Conservation (phyloP, 208 protist genomes). For the Leishmania turanica region DNA sequence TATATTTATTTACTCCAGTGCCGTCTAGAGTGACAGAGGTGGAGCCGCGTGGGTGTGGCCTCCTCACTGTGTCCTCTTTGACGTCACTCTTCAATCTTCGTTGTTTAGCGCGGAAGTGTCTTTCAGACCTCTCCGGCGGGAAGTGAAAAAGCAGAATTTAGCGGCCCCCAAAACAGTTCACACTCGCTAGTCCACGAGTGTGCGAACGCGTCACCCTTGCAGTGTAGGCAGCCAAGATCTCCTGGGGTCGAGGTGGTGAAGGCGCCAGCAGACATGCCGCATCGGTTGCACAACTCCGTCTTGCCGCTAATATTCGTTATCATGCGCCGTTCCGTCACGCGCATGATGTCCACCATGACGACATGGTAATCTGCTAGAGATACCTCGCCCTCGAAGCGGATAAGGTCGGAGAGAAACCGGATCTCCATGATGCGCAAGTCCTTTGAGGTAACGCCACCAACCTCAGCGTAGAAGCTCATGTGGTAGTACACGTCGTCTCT, state of each 20-base stretch:
- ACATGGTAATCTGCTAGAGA: conserved; percentile 40
- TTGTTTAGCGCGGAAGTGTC: neutral
- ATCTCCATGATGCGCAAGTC: conserved; percentile 88
- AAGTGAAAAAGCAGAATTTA: conserved; percentile 3
- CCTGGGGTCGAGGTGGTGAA: conserved; percentile 27
- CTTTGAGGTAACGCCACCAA: conserved; percentile 67
- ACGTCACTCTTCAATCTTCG: neutral
- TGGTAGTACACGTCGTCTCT: conserved; percentile 86
- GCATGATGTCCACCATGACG: conserved; percentile 47
- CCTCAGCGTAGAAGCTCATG: conserved; percentile 84
- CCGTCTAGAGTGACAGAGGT: neutral
- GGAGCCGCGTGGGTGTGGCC: neutral
- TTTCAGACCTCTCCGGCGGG: neutral
- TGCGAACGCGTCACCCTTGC: neutral
- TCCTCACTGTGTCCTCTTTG: neutral
- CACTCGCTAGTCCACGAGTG: conserved; percentile 40
- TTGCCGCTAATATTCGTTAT: conserved; percentile 23
- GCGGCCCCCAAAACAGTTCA: conserved; percentile 29
- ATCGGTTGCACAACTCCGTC: conserved; percentile 21
- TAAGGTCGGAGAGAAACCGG: conserved; percentile 64
- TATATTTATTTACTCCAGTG: neutral
- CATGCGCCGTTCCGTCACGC: conserved; percentile 3
- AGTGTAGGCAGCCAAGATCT: conserved; percentile 5
- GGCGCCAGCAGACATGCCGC: conserved; percentile 25
- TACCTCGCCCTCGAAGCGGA: conserved; percentile 57